phyloP scores from a whole-genome alignment of 2,329 filamentous ascomycete species.

The Cercospora sp. region DNA sequence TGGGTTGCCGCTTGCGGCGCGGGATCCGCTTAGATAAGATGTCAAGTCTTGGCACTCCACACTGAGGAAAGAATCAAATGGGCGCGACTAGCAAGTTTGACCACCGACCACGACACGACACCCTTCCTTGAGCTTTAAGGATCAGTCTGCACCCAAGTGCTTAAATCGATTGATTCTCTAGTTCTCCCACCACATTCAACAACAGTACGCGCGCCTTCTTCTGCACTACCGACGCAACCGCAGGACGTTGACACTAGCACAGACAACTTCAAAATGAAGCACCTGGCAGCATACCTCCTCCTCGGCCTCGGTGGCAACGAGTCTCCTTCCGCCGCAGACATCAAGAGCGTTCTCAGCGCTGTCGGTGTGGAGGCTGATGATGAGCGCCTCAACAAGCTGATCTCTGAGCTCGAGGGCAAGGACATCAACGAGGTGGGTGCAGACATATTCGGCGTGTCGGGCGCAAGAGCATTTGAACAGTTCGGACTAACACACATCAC shows the following conservation, averaged over 20 bases:
- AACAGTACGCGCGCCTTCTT: conserved; percentile 21
- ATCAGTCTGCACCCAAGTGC: conserved; percentile 98
- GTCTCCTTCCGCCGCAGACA: conserved; percentile 78
- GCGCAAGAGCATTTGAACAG: neutral
- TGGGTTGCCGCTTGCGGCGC: conserved; percentile 3
- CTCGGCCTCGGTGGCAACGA: conserved; percentile 90
- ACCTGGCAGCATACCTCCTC: conserved; percentile 98
- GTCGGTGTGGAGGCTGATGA: conserved; percentile 93
- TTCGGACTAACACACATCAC: conserved; percentile 14
- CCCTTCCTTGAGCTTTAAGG: conserved; percentile 70
- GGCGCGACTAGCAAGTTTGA: neutral
- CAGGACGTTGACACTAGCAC: conserved; percentile 15
- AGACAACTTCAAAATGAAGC: conserved; percentile 81
- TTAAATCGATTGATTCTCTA: conserved; percentile 99
- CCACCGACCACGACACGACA: conserved; percentile 22
- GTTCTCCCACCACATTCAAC: conserved; percentile 54
- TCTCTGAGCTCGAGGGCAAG: conserved; percentile 90
- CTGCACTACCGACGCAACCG: neutral
- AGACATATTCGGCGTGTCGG: conserved; percentile 39
- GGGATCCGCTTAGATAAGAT: conserved; percentile 6
- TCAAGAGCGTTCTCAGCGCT: conserved; percentile 86
- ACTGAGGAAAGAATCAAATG: conserved; percentile 13
- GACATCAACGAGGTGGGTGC: conserved; percentile 78
- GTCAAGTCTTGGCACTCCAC: conserved; percentile 4
- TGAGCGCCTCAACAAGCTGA: conserved; percentile 81